Conservation (phyloP, 192 early-diverging fungal species). For the Chytriomyces hyalinus region DNA sequence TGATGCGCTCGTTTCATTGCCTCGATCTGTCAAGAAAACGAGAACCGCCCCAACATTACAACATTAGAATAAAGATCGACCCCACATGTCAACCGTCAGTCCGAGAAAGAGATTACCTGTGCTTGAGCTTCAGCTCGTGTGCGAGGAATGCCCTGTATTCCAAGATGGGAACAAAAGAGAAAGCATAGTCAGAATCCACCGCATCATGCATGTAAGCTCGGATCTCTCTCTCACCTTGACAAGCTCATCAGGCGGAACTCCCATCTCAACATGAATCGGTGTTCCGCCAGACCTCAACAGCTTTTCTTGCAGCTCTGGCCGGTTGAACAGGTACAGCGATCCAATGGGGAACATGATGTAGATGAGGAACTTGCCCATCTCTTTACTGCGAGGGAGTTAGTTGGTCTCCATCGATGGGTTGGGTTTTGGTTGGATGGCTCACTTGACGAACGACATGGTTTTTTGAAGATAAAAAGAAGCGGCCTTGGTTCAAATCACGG, state of each 20-base stretch:
- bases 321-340: constrained; percentile 43
- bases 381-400: not conserved
- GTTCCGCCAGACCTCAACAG: constrained; percentile 10
- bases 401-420: not conserved
- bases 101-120: not conserved
- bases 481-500: too few species aligned
- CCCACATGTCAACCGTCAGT: not conserved
- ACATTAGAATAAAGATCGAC: not conserved
- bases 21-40: constrained; percentile 6
- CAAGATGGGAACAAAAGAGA: too few species aligned
- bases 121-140: constrained; percentile 4
- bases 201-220: too few species aligned
- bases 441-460: not conserved
- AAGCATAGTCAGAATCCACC: too few species aligned
- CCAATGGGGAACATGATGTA: constrained; percentile 52
- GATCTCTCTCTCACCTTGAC: constrained; percentile 8
- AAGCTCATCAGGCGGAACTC: constrained; percentile 26
- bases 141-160: constrained; percentile 4
- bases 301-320: constrained; percentile 42
- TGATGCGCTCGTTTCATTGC: constrained; percentile 20
- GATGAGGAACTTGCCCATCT: constrained; percentile 36
- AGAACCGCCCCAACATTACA: not conserved
- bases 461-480: not conserved
- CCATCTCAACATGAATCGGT: constrained; percentile 21
- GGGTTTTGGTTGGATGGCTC: not conserved